Evolutionary conservation across 1,284 basidiomycete species (phyloP), one percentile per base, ranked within the genome.

Genomic region (Trichosporon sp.): DNA sequence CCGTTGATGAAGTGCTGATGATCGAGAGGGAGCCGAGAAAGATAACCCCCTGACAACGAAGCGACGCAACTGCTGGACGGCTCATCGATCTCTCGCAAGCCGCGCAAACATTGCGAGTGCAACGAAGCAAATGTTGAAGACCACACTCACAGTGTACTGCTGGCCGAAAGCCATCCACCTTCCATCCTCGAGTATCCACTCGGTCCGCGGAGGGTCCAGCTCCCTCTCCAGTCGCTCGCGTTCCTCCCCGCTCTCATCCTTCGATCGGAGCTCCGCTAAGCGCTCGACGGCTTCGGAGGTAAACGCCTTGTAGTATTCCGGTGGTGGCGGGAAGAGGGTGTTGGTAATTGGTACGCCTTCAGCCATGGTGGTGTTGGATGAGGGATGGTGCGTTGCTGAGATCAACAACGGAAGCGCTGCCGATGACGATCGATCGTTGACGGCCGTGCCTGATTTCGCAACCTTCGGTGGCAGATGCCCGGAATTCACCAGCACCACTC

Each of bases 281-380:
- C 76, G 74, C 12, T 68, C 68, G 1, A 80, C 64, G 35, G 76
- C 75, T 2, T 70, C 75, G 10, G 76, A 66, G 3, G 80, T 80
- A 72, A 72, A 83, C 10, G 74, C 73, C 66, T 79, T 79, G 73
- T 78, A 83, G 75, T 77, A 81, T 3, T 71, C 72, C 0, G 82
- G 82, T 5, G 82, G 82, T 4, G 82, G 82, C 0, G 82, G 82
- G 68, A 82, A 83, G 71, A 83, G 77, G 7, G 81, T 82, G 70
- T 83, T 83, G 35, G 81, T 79, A 31, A 83, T 80, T 14, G 77
- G 78, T 1, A 77, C 67, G 66, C 70, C 75, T 46, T 75, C 73
- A 38, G 68, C 61, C 69, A 73, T 72, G 65, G 66, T 65, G 64
- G 12, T 38, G 40, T 16, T 65, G 59, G 61, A 43, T 59, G 64